Evolutionary conservation across 129 eudicot genomes (phyloP), one percentile per base, ranked within the genome.

Genomic region (Escallonia rubra): DNA sequence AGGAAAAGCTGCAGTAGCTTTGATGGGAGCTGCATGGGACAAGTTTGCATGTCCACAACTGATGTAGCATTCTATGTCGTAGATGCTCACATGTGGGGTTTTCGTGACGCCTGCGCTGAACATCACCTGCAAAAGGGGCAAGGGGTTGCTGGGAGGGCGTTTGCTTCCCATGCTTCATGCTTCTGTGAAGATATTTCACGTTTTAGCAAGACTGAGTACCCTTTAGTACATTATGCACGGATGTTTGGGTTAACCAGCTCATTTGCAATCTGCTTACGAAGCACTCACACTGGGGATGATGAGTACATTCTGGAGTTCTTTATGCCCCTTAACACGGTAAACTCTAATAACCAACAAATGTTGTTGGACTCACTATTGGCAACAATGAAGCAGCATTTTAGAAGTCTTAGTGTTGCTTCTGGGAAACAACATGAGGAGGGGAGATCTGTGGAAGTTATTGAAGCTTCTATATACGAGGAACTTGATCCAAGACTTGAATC

Each of bases 11-110:
- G 98, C 84, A 88, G 95, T 71, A 92, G 98, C 76, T 79, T 92
- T 56, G 98, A 92, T 60, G 98, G 98, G 74, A 88, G 95, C 65
- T 92, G 98, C 74, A 89, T 83, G 95, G 98, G 88, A 39, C 95
- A 80, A 77, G 87, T 92, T 56, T 92, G 98, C 69, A 88, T 92
- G 98, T 92, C 98, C 34, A 92, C 98, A 67, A 92, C 96, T 4
- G 98, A 92, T 74, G 91, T 84, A 43, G 95, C 98, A 7, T 84
- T 80, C 71, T 89, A 93, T 52, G 82, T 89, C 41, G 87, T 89
- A 44, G 96, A 93, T 74, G 84, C 95, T 65, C 91, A 79, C 74
- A 80, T 88, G 88, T 89, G 98, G 96, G 92, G 96, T 54, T 93
- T 93, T 59, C 95, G 90, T 12, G 95, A 84, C 6, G 98, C 96